Evolutionary conservation across 306 rosid species (phyloP).

Genomic region (Arachis stenosperma): DNA sequence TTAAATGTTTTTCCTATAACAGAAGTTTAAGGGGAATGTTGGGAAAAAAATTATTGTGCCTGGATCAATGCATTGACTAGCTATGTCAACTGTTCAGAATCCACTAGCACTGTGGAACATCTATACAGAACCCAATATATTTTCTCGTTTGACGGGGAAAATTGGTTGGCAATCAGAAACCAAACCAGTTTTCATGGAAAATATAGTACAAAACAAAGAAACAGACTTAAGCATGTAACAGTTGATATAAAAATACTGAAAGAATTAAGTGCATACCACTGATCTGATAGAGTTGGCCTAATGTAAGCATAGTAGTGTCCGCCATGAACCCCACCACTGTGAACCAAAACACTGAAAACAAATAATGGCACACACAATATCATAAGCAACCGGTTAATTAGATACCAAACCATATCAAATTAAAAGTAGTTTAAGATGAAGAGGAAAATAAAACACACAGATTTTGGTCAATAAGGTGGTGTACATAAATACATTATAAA

Average conservation of each 20-base stretch:
- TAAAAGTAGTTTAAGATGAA: background rate
- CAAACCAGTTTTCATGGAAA: conserved; percentile 16
- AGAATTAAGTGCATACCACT: conserved; percentile 63
- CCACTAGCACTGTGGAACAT: background rate
- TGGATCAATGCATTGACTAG: background rate
- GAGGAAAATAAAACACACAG: background rate
- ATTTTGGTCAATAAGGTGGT: background rate
- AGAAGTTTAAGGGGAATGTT: background rate
- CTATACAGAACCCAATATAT: background rate
- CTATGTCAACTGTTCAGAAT: background rate
- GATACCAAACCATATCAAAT: background rate
- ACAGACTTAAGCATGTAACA: background rate
- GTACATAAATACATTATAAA: background rate
- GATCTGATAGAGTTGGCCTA: conserved; percentile 86
- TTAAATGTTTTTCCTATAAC: background rate
- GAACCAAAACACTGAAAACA: conserved; percentile 89
- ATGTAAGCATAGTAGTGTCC: conserved; percentile 96
- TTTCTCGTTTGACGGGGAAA: background rate
- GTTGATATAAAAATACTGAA: conserved; percentile 6
- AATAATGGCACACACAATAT: conserved; percentile 30
- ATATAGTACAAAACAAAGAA: conserved; percentile 17
- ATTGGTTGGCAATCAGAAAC: background rate
- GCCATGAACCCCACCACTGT: conserved; percentile 95
- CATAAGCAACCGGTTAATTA: background rate
- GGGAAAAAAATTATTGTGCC: background rate